Evolutionary conservation across 257 asterid species (phyloP), one percentile per base, ranked within the genome.

Genomic region (Solanum raphanifolium): DNA sequence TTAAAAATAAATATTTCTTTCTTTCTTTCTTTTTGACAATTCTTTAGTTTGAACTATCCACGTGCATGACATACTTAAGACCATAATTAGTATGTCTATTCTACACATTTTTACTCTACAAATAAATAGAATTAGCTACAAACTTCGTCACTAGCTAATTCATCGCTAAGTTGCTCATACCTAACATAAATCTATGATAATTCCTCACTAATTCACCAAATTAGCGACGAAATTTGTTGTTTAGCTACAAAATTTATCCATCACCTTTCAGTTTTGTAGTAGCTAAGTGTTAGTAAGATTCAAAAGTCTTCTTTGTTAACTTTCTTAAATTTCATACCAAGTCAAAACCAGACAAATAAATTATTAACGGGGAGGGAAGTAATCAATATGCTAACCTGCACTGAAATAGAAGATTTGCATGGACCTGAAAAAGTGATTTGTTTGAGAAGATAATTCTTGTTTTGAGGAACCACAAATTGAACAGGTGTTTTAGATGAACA

Each of bases 381-480:
- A 25, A 65, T 25, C 83, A 39, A n/a, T 78, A 78, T 43, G 55
- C 89, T 66, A 46, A 88, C 93, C 90, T 78, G 90, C 62, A 91
- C 18, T 87, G 72, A 84, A 20, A 92, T 75, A 35, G 76, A 72
- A 20, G 94, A 90, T 86, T 86, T 88, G 87, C 94, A 91, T 52
- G 94, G 93, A 35, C 94, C 94, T 9, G 32, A 69, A 78, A 92
- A 92, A 7, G 13, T 87, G 32, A 87, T 86, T 10, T 88, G 91
- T 60, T 91, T 92, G 6, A 92, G 89, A 90, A 83, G 89, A 87
- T 90, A 92, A 21, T 73, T 87, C 68, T 71, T 92, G 25, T 66
- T 79, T 4, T 25, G 25, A 6, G 90, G 90, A 18, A 87, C 86
- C 39, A 90, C 65, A 46, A 92, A 81, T 31, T n/a, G 60, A 58